Evolutionary conservation across 805 yeast species (phyloP), one percentile per base, ranked within the genome.

Genomic region (Kuraishia capsulata): DNA sequence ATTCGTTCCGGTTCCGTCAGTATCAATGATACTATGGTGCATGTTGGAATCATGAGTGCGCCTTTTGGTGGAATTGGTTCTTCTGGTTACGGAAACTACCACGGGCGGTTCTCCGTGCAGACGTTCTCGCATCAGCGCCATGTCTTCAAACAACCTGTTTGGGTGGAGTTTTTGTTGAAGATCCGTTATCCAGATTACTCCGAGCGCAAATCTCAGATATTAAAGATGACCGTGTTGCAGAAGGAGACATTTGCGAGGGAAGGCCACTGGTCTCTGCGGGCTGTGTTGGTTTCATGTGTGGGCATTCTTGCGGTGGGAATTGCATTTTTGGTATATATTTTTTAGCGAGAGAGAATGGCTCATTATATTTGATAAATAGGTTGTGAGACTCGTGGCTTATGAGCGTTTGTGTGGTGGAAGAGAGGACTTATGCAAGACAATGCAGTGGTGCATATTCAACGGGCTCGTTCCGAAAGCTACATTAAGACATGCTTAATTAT

Each of bases 41-140:
- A 87, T 44, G 86, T 75, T 32, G 89, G 76, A 1, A 67, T 82
- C 38, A 42, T 67, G 5, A 67, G 69, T 36, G 74, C 85, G 3
- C 97, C 97, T 20, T 90, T 89, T 59, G 97, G 97, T 25, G 97
- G 97, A 19, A 62, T 89, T 40, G 96, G 97, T 11, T 54, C 54
- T 13, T 85, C 96, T 0, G 97, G 97, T 1, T 63, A 65, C 41
- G 97, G 97, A 9, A 61, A 70, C 25, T 88, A 87, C 59, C 96
- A 88, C 53, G 96, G 96, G 3, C 61, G 59, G 44, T 67, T 61
- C 53, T 81, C 88, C 6, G 69, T 78, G 44, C 73, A 77, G 33
- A 66, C 82, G n/a, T 89, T 89, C 52, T 72, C 87, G 2, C 95
- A 85, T 56, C 74, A 73, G 52, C 71, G 95, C 49, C 72, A 88